A percentile compares a stretch with the other conserved stretches of the same genome.
Evolutionary conservation across 2,329 filamentous ascomycete genomes (phyloP).

Genomic region (Blastomyces silverae): DNA sequence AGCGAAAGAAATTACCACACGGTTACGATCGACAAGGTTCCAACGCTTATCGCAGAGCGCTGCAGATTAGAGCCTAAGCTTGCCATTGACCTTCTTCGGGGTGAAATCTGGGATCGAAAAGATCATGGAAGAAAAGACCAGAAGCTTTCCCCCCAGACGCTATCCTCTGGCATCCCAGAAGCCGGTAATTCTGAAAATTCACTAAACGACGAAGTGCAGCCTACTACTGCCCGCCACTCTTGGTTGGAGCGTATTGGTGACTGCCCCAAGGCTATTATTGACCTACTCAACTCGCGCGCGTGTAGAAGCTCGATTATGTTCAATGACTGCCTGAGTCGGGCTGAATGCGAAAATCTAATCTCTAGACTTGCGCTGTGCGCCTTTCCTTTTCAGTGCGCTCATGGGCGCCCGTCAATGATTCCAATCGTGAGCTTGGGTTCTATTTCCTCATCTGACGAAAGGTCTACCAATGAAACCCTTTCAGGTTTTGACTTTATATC

Average conservation of each 20-base stretch:
- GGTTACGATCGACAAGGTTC: slow-evolving; percentile 55
- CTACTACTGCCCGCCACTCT: background rate
- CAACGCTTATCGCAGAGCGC: slow-evolving; percentile 65
- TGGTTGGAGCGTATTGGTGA: slow-evolving; percentile 60
- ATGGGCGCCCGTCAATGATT: slow-evolving; percentile 46
- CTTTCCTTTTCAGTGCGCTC: slow-evolving; percentile 48
- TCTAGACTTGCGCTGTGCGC: slow-evolving; percentile 36
- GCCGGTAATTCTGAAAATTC: background rate
- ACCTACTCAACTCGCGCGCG: slow-evolving; percentile 49
- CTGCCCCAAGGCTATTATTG: slow-evolving; percentile 68
- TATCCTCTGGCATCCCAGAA: background rate
- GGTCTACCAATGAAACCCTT: background rate
- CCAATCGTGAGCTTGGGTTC: slow-evolving; percentile 36
- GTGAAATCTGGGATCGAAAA: slow-evolving; percentile 62
- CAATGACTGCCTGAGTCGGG: slow-evolving; percentile 38
- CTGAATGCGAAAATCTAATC: slow-evolving; percentile 38
- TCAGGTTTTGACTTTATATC: slow-evolving; percentile 3
- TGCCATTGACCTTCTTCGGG: slow-evolving; percentile 65
- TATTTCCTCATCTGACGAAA: background rate
- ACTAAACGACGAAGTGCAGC: background rate
- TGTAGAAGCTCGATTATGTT: slow-evolving; percentile 49
- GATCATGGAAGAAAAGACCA: slow-evolving; percentile 35
- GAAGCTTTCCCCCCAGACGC: slow-evolving; percentile 1
- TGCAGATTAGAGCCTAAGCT: slow-evolving; percentile 66
- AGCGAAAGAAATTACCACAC: slow-evolving; percentile 17